These are phyloP conservation scores for Eucalyptus decipiens DNA, from an alignment of 345 rosid genomes.

Conservation along the genomic window DNA sequence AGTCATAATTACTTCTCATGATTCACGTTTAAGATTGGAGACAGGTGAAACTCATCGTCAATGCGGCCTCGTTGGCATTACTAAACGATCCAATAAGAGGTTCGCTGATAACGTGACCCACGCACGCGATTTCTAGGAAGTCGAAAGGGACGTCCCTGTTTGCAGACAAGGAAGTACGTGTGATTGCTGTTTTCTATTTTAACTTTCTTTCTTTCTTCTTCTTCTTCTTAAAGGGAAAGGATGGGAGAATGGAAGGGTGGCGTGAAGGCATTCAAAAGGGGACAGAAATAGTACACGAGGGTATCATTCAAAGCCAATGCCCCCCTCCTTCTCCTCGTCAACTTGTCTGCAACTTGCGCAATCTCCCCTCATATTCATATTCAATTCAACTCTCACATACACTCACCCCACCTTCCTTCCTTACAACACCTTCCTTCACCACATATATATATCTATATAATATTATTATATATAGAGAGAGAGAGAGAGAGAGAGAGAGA, in stretches of 20 bases:
- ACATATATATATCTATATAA: not conserved
- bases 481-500: no score
- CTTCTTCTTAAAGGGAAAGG: not conserved
- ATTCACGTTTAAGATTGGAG: not conserved
- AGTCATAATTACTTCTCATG: not conserved
- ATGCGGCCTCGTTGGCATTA: not conserved
- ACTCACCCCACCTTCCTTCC: not conserved
- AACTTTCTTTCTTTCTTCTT: not conserved
- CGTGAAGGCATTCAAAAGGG: not conserved
- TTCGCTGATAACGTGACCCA: not conserved
- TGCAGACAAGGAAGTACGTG: not conserved
- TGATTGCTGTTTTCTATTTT: not conserved
- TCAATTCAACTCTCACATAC: not conserved
- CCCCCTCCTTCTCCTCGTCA: not conserved
- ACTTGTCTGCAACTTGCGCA: not conserved
- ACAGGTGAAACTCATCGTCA: not conserved
- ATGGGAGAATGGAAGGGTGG: not conserved
- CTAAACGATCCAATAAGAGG: not conserved
- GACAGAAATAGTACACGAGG: not conserved
- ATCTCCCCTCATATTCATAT: not conserved
- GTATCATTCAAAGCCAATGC: not conserved
- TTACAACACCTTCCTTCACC: not conserved
- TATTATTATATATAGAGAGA: not conserved
- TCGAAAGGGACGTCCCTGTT: not conserved
- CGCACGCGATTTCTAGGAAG: not conserved